Conservation (phyloP, 495 filamentous ascomycete species). For the Ramalina intermedia region DNA sequence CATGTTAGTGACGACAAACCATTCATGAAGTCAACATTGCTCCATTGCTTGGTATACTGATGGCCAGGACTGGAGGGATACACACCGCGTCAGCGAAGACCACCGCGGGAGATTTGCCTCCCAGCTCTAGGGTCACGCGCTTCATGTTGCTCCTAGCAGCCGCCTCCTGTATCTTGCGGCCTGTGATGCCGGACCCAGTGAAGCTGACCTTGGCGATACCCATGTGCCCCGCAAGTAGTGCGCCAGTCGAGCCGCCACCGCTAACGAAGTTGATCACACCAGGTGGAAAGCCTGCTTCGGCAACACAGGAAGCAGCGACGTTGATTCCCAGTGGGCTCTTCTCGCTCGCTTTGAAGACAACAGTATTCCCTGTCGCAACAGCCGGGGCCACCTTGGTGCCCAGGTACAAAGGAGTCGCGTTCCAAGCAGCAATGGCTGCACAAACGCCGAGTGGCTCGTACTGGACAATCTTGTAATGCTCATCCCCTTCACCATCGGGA, state of each 20-base stretch:
- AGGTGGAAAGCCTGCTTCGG: conserved; percentile 54
- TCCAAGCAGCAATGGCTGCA: conserved; percentile 25
- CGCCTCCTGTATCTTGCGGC: conserved; percentile 38
- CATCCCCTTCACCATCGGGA: conserved; percentile 1
- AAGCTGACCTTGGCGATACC: conserved; percentile 47
- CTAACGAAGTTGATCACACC: conserved; percentile 47
- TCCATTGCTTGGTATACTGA: too few species aligned
- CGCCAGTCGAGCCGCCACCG: conserved; percentile 38
- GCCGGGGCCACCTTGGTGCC: conserved; percentile 45
- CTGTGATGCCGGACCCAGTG: conserved; percentile 43
- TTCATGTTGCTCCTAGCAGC: conserved; percentile 41
- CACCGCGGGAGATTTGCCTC: conserved; percentile 45
- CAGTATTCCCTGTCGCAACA: conserved; percentile 67
- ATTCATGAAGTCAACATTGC: too few species aligned
- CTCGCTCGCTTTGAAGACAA: conserved; percentile 65
- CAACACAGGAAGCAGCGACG: conserved; percentile 52
- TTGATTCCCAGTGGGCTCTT: conserved; percentile 60
- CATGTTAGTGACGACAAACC: too few species aligned
- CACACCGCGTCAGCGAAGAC: conserved; percentile 40
- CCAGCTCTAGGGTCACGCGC: conserved; percentile 46
- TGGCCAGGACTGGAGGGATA: too few species aligned
- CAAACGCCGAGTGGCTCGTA: conserved; percentile 26
- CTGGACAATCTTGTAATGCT: conserved; percentile 17
- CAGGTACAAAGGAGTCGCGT: conserved; percentile 21
- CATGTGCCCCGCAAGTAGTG: conserved; percentile 42